Base-by-base conservation (phyloP, 345 rosid species). In the Rhodomyrtus tomentosa region DNA sequence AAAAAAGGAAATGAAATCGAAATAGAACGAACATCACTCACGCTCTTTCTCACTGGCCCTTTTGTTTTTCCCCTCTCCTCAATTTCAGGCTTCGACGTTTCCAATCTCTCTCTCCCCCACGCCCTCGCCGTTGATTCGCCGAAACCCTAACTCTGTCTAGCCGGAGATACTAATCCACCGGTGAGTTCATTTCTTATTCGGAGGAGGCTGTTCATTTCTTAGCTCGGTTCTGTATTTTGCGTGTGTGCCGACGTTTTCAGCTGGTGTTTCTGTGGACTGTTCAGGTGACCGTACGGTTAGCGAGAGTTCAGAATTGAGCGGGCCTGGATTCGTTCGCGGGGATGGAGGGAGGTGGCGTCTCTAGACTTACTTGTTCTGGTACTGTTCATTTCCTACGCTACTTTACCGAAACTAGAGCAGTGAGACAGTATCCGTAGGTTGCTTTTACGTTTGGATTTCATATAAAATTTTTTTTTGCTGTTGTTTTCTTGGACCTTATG, bases 321-420 rank as follows among this genome's bases (percentile, higher is more conserved):
- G 93, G 86, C 89, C 18, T 92, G 90, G 89, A 90, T 92, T 92
- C 89, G 79, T 85, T 92, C 95, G 86, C 93, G 96, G 98, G 98
- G 87, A 96, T 96, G 99, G 99, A 96, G 99, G 99, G 99, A 95
- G 99, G 98, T 96, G 93, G 96, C 98, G 90, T 92, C 95, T 96
- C 94, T 92, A 92, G 91, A 92, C 95, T 93, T 94, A 92, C 91
- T 95, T 93, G 87, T 89, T 88, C 92, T 92, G 98, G 99, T 95
- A 92, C 95, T 91, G 89, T 90, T 92, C 95, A 88, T 89, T 92
- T 95, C 94, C 90, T 81, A 88, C 89, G 89, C 90, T 84, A 58
- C 82, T 48, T 48, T 52, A 36, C 42, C 52, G 38, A 81, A 27
- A 48, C 83, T 50, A 40, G 32, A 81, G 42, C 56, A 81, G 56